Base-by-base conservation (phyloP, 129 eudicot species). In the Flaveria trinervia region DNA sequence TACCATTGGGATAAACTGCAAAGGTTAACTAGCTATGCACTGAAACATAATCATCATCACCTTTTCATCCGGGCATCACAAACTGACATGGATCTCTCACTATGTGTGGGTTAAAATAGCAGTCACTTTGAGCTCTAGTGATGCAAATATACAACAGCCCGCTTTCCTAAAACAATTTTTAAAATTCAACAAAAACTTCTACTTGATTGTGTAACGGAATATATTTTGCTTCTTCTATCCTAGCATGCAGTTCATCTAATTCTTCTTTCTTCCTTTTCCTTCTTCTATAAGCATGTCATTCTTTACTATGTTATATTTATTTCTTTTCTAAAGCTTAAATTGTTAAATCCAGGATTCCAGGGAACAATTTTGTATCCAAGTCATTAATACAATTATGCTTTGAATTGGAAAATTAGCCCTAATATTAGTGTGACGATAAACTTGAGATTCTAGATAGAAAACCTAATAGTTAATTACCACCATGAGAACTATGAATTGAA, bases 261-360 rank as follows among this genome's bases (percentile, higher is more conserved):
- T 48, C 49, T 55, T 55, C 25, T 17, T 55, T 55, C 23, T 55
- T 55, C 10, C 23, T 55, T 18, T 5, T 18, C 17, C 4, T n/a
- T n/a, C 10, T 18, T n/a, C 14, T 22, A 59, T 59, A 59, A 59
- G 65, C 7, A 20, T 59, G 65, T 59, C 6, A 6, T 59, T 22
- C 57, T 51, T 5, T 61, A 10, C 12, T 23, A 61, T 61, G 9
- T 25, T 10, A 9, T 16, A 22, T 50, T 25, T 26, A 25, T 3
- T 70, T 71, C 3, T 70, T 70, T 49, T 48, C 25, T 7, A 70
- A 50, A 70, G 60, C 62, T 70, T 14, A 51, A 50, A 17, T 51
- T 10, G 16, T 49, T 41, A 26, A 71, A 28, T 70, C 16, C 75
- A 48, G 54, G 16, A 71, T 16, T 70, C 16, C 75, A 48, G 54